Evolutionary conservation across 2,329 filamentous ascomycete species (phyloP), one percentile per base, ranked within the genome.

Genomic region (Chalaropsis thielavioides): DNA sequence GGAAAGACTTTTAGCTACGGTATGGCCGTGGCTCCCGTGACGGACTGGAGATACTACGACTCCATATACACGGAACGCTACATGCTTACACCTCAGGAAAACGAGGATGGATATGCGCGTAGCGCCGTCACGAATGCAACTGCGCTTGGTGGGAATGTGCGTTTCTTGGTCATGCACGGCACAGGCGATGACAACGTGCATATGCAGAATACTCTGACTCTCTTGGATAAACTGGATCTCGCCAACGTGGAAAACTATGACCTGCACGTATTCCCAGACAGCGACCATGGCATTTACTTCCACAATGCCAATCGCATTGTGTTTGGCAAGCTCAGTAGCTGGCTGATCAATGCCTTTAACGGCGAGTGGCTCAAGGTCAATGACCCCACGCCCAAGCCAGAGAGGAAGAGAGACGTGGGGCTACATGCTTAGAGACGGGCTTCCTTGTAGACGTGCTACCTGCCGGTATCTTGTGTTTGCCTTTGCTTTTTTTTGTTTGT

Each of bases 21-120:
- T 70, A 96, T 99, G 89, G 91, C 95, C 6, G 95, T 99, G 62
- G 94, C 94, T 1, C 94, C 94, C 19, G 94, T 99, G n/a, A 97
- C 92, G 0, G 92, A 99, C 75, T 99, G 94, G 94, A 83, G 88
- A 66, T 96, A 88, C 76, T 99, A 99, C 76, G 89, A 96, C 76
- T 89, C 85, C 67, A 86, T 96, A 71, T 96, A 96, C 77, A 95
- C 92, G 0, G 92, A 96, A 76, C 85, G 94, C 43, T 99, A 97
- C 76, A 99, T 99, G 95, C 88, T 92, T 72, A 96, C 87, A 0
- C 94, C 94, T 1, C 86, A 95, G 72, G 80, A 88, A 72, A 99
- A 99, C 72, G 75, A 77, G 0, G 76, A 72, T 0, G 94, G 94
- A 13, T 99, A 97, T 76, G 80, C 85, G 51, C 84, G 83, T 68